These are phyloP conservation scores for Solanum neorickii DNA, from an alignment of 257 asterid species.

Conservation along the genomic window DNA sequence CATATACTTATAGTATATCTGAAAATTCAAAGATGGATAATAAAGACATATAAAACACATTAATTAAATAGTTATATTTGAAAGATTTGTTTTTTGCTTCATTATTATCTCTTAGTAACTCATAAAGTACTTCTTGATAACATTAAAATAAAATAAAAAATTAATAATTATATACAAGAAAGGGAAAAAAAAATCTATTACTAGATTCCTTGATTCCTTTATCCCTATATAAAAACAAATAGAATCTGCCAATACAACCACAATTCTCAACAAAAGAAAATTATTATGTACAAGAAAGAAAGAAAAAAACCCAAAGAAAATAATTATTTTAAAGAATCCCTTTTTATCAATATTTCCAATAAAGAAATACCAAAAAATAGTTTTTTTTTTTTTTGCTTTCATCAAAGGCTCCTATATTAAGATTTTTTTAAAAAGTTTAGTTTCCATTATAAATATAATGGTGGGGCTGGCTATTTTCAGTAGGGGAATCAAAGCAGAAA, in stretches of 20 bases:
- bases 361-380: conserved; percentile 30
- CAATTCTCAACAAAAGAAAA: conserved; percentile 21
- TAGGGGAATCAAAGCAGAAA: conserved; percentile 37
- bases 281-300: not conserved
- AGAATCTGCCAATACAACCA: conserved; percentile 64
- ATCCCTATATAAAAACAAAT: conserved; percentile 58
- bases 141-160: not conserved
- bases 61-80: not conserved
- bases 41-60: not conserved
- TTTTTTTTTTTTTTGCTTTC: conserved; percentile 5
- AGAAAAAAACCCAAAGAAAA: conserved; percentile 1
- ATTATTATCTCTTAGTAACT: conserved; percentile 11
- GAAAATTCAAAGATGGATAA: not conserved
- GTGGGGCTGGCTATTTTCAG: conserved; percentile 48
- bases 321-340: conserved; percentile 21
- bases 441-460: conserved; percentile 52
- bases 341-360: conserved; percentile 23
- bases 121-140: conserved; percentile 28
- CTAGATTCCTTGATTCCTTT: conserved; percentile 88
- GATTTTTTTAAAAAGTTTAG: conserved; percentile 31
- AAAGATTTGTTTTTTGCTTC: not conserved
- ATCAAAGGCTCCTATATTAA: conserved; percentile 27
- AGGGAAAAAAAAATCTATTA: conserved; percentile 27
- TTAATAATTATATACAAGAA: not conserved
- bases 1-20: not conserved